A percentile compares a stretch with the other conserved stretches of the same genome.
Conservation (phyloP, 495 filamentous ascomycete species). For the Penicillium cinerascens region DNA sequence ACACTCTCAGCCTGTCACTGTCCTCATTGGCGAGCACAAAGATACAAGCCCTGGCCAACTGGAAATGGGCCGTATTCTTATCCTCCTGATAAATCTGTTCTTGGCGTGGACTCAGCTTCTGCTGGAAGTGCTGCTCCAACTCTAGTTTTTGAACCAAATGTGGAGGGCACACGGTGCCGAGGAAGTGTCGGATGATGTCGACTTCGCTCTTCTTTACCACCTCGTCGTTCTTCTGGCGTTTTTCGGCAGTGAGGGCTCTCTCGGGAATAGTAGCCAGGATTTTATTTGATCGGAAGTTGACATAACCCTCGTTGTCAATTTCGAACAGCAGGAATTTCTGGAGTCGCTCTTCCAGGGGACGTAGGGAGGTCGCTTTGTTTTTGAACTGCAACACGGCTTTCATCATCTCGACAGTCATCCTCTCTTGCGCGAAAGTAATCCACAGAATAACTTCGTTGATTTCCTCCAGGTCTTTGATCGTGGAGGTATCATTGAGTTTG, state of each 20-base stretch:
- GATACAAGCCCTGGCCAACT: conserved; percentile 3
- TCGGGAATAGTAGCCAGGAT: neutral
- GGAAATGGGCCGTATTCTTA: conserved; percentile 4
- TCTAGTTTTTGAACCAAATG: conserved; percentile 2
- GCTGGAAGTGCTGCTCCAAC: conserved; percentile 2
- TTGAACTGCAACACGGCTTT: conserved; percentile 1
- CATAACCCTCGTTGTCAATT: conserved; percentile 4
- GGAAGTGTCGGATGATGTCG: conserved; percentile 8
- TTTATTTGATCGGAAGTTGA: conserved; percentile 4
- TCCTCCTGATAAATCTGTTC: conserved; percentile 9
- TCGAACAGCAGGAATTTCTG: conserved; percentile 7
- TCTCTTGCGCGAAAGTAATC: conserved; percentile 4
- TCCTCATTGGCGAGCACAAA: neutral
- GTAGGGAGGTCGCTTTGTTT: neutral
- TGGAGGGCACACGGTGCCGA: conserved; percentile 6
- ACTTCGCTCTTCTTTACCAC: neutral
- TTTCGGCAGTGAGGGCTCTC: neutral
- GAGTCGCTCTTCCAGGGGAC: neutral
- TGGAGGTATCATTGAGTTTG: neutral
- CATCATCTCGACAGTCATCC: conserved; percentile 1
- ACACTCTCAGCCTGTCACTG: neutral
- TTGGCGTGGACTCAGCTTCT: neutral
- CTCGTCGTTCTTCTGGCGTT: too few species aligned
- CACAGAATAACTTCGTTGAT: conserved; percentile 11
- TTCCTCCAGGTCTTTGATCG: neutral